Evolutionary conservation across 2,329 filamentous ascomycete genomes (phyloP).

Genomic region (Penicillium sp.): DNA sequence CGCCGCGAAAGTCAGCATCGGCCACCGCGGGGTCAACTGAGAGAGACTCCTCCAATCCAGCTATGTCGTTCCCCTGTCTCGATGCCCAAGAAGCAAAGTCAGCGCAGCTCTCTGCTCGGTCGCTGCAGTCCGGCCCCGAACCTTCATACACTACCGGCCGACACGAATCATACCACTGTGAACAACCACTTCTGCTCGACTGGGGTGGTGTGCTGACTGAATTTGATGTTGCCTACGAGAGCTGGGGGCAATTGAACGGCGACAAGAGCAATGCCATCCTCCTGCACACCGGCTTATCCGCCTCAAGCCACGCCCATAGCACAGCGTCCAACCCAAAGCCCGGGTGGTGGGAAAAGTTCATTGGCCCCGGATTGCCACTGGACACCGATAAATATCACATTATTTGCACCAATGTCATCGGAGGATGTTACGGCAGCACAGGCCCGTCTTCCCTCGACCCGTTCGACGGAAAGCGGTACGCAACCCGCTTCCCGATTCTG

Average conservation of each 20-base stretch:
- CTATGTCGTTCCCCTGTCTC: constrained; percentile 85
- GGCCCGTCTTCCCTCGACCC: constrained; percentile 87
- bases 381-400: constrained; percentile 91
- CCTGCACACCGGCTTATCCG: constrained; percentile 88
- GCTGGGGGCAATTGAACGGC: constrained; percentile 78
- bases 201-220: constrained; percentile 91
- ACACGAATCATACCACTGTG: constrained; percentile 73
- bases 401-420: constrained; percentile 95
- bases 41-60: constrained; percentile 65
- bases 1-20: constrained; percentile 18
- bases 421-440: constrained; percentile 93
- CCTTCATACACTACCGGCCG: constrained; percentile 89
- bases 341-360: constrained; percentile 99
- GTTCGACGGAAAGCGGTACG: constrained; percentile 81
- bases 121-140: constrained; percentile 75
- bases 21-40: constrained; percentile 17
- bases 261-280: constrained; percentile 86
- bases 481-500: constrained; percentile 90
- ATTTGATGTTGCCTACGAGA: constrained; percentile 87
- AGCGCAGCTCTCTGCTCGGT: constrained; percentile 66
- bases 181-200: constrained; percentile 75
- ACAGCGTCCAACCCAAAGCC: constrained; percentile 82
- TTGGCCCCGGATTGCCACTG: constrained; percentile 78
- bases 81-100: constrained; percentile 79
- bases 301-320: constrained; percentile 95